Conservation (phyloP, 495 filamentous ascomycete species). For the Penicillium samsonianum region DNA sequence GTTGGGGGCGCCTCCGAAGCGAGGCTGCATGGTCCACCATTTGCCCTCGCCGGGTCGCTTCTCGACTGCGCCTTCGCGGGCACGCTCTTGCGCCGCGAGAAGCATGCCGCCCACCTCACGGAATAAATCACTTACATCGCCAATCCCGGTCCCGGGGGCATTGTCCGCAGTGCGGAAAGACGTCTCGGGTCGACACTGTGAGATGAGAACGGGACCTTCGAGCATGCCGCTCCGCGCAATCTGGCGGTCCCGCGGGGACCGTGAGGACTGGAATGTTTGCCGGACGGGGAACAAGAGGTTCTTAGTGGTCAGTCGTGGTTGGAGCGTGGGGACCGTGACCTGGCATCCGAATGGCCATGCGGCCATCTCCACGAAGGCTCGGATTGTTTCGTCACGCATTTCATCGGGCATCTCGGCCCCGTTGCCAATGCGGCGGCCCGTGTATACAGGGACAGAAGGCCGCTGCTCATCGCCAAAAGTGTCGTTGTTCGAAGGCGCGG, state of each 20-base stretch:
- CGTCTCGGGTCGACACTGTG: constrained; percentile 61
- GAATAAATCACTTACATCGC: constrained; percentile 65
- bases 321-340: constrained; percentile 59
- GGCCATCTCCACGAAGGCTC: constrained; percentile 74
- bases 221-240: constrained; percentile 71
- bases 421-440: constrained; percentile 58
- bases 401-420: constrained; percentile 76
- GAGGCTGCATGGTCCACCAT: constrained; percentile 75
- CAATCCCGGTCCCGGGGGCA: constrained; percentile 48
- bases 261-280: constrained; percentile 61
- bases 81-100: constrained; percentile 78
- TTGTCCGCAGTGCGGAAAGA: constrained; percentile 46
- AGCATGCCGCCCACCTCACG: constrained; percentile 74
- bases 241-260: constrained; percentile 65
- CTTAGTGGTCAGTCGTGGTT: constrained; percentile 62
- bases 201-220: constrained; percentile 68
- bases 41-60: constrained; percentile 67
- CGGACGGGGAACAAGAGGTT: constrained; percentile 53
- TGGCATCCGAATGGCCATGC: constrained; percentile 81
- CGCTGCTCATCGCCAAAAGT: constrained; percentile 6
- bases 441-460: constrained; percentile 38
- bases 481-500: constrained; percentile 2
- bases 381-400: constrained; percentile 67
- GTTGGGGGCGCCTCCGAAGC: constrained; percentile 76
- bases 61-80: constrained; percentile 67